Conservation (phyloP, 257 asterid genomes). For the Ehretia macrophylla region DNA sequence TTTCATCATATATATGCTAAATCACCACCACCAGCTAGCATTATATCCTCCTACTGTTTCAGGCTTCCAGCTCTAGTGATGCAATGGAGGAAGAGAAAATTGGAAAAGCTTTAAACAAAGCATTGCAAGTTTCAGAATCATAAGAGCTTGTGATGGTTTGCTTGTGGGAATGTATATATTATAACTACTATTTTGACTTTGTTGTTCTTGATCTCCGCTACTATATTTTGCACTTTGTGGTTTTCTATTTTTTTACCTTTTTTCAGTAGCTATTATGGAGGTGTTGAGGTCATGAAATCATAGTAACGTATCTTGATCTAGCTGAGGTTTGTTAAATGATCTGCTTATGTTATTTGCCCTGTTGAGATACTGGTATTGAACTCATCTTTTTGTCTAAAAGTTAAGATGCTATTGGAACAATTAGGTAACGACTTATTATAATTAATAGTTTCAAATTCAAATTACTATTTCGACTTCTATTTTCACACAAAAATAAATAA, state of each 20-base stretch:
- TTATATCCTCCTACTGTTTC: neutral
- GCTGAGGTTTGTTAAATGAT: too few relatives aligned
- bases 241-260: neutral
- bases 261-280: neutral
- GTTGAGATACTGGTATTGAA: too few relatives aligned
- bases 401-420: too few relatives aligned
- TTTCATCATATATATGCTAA: neutral
- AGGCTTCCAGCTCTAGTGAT: conserved; percentile 13
- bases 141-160: conserved; percentile 1
- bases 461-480: too few relatives aligned
- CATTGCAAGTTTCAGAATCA: conserved; percentile 9
- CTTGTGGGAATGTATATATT: conserved; percentile 27
- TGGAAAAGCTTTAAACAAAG: conserved; percentile 5
- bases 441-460: too few relatives aligned
- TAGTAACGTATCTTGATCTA: too few relatives aligned
- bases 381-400: too few relatives aligned
- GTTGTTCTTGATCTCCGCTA: conserved; percentile 16
- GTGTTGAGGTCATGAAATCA: too few relatives aligned
- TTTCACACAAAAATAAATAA: too few relatives aligned
- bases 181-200: conserved; percentile 8
- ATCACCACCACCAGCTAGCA: neutral
- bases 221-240: conserved; percentile 10
- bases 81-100: conserved; percentile 12
- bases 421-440: too few relatives aligned
- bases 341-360: too few relatives aligned